Evolutionary conservation across 768 basidiomycete species (phyloP), one percentile per base, ranked within the genome.

Genomic region (Coprinopsis marcescibilis): DNA sequence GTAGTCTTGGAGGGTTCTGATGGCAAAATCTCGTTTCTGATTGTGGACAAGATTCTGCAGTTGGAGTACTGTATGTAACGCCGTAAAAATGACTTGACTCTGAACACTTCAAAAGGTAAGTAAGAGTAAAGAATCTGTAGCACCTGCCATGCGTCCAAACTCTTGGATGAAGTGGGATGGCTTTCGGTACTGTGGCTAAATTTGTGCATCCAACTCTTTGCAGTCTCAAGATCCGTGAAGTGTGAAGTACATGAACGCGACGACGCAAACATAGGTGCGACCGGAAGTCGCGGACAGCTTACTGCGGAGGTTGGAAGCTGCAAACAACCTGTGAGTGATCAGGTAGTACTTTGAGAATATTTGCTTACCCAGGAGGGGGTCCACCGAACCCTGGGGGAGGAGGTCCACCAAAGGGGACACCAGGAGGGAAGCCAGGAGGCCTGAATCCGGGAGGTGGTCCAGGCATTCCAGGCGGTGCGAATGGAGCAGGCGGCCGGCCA

Each of bases 391-490:
- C 87, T 43, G 87, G 83, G 36, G 89, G 87, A 34, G 88, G 85
- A 43, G 80, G 77, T n/a, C 48, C 48, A 37, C 48, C 48, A 68
- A 87, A 87, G 12, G 83, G 78, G 76, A 83, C 82, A 43, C 85
- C 84, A 20, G 83, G 82, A 45, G 87, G 86, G 72, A 89, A 86
- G 37, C 88, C 86, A 42, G 85, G 86, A 20, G 89, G 86, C 43
- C 84, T 73, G 73, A 89, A 89, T 46, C 88, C 88, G 39, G 89
- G 88, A 33, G 90, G 90, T 27, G 86, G 81, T 11, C 87, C 89
- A 21, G 85, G 80, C 88, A 92, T 89, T 15, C 87, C 87, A 55
- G 88, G 85, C 37, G 81, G 76, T 17, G 72, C 68, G 55, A 77
- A 77, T 13, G 74, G 71, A 75, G 82, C 82, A 19, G 84, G 85